Evolutionary conservation across 495 filamentous ascomycete genomes (phyloP), one percentile per base, ranked within the genome.

Genomic region (Pseudevernia furfuracea): DNA sequence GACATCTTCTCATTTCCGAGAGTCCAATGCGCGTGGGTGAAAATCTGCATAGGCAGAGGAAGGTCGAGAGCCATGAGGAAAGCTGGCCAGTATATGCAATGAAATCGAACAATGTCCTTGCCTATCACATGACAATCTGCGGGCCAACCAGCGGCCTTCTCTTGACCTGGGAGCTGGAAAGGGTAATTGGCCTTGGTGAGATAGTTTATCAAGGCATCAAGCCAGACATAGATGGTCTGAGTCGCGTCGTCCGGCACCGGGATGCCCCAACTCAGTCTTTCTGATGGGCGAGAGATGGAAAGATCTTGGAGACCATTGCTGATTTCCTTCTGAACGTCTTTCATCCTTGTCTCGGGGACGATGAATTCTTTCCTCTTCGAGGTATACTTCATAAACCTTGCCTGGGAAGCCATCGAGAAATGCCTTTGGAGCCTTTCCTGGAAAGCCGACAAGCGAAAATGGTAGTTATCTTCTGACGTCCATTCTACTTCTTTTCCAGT

Each of bases 191-290:
- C 84, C 63, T 84, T 88, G 38, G 92, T 96, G 68, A 95, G 75
- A 70, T 98, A 97, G 74, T 97, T 97, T 67, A 97, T 81, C 32
- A 98, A 81, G 7, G 94, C 94, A 76, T 97, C 95, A 6, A 98
- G 81, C 94, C 94, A 98, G 43, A 97, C 95, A 72, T 97, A 98
- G 66, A 98, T 93, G 4, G 92, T 97, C 75, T 97, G 95, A 23
- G 77, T 83, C 1, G 83, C 75, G 70, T 97, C 94, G 58, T 84
- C 84, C 10, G 94, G 94, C 43, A 96, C 93, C 9, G 82, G 86
- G 60, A 98, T 93, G 4, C 95, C 94, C 94, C 94, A 98, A 30
- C 73, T 83, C 32, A 97, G 75, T 41, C 94, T 82, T 60, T 88
- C 83, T 19, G 79, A 74, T 1, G 94, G 95, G 38, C 95, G 81